Base-by-base conservation (phyloP, 2,329 filamentous ascomycete genomes). In the Bisporella sp. region DNA sequence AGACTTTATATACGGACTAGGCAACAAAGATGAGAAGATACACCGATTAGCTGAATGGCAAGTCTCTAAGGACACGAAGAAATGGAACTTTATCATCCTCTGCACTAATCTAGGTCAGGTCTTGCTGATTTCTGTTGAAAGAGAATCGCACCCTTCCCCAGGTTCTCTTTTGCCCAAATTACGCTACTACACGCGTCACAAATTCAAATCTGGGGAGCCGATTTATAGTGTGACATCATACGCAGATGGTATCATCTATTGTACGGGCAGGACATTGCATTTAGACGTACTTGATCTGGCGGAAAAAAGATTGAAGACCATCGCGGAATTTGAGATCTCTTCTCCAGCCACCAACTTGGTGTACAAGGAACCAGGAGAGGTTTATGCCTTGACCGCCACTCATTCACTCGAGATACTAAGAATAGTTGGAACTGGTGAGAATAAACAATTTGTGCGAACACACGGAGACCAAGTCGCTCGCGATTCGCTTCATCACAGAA, bases 31-130 rank as follows among this genome's bases (percentile, higher is more conserved):
- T 1, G 82, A 86, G 54, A 73, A 73, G 39, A 76, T 90, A 1
- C 72, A 79, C 41, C 73, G 78, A 1, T 64, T 90, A 6, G 65
- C 76, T 1, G 81, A 87, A 54, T 90, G 86, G 86, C 64, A 72
- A 5, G 81, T 78, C 54, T 67, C 71, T 32, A 77, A 78, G 49
- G 73, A 78, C 37, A 72, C 71, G n/a, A 78, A 76, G 49, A 73
- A 68, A 0, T 85, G 84, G 65, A 73, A 77, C 1, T 85, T 82
- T 60, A 71, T 89, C 32, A 72, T 88, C 11, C 74, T 86, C 8
- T 73, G 78, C 4, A 79, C 78, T 0, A 72, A 71, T 32, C 67
- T 68, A 7, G 81, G 81, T 1, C 70, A 73, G 5, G 67, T 87
- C 9, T 60, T 82, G 21, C 72, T 86, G 6, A 71, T 83, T 11